phyloP scores from a whole-genome alignment of 192 early-diverging fungal species.

The Dissophora ornata region DNA sequence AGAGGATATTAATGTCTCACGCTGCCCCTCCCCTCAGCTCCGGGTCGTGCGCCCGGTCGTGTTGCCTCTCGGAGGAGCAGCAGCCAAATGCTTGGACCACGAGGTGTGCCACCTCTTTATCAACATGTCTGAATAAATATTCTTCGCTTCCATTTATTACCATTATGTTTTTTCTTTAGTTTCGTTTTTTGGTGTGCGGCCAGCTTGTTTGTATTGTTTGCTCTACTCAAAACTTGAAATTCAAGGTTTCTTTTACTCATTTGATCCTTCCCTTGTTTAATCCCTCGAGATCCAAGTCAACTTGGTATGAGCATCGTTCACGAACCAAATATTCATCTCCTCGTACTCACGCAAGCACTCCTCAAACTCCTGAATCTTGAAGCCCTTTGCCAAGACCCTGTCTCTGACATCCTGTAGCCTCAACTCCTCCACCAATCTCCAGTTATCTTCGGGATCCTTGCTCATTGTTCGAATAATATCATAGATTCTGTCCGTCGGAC shows the following conservation, averaged over 20 bases:
- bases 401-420: conserved; percentile 73
- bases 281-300: conserved; percentile 52
- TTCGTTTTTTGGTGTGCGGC: no score
- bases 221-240: neutral
- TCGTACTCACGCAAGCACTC: conserved; percentile 79
- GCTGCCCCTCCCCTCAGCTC: no score
- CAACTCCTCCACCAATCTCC: conserved; percentile 64
- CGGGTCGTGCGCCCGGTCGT: no score
- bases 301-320: conserved; percentile 68
- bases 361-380: conserved; percentile 79
- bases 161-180: no score
- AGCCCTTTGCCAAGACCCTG: conserved; percentile 81
- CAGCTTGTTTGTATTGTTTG: neutral
- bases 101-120: no score
- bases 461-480: conserved; percentile 82
- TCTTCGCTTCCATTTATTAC: no score
- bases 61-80: no score
- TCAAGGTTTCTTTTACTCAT: no score
- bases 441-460: conserved; percentile 65
- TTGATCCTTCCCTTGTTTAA: conserved; percentile 2
- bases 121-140: no score
- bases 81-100: no score
- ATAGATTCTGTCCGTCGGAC: conserved; percentile 76
- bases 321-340: conserved; percentile 79
- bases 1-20: no score